Percentiles rank a stretch among this genome's conserved stretches.
Conservation (phyloP, 2,329 filamentous ascomycete species). For the Pseudogymnoascus sp. region DNA sequence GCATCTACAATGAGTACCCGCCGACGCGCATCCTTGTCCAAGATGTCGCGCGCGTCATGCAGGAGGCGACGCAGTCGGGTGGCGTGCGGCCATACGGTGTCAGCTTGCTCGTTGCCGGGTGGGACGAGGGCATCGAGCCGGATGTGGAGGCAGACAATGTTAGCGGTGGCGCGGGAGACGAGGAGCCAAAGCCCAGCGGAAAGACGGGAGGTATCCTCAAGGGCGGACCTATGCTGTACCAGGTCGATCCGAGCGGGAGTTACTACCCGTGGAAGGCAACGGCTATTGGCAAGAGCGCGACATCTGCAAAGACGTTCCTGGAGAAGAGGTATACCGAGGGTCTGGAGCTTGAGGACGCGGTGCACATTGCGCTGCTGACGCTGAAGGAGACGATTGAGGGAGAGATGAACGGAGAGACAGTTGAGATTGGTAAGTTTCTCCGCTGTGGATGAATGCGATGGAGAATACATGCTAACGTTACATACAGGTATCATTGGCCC, state of each 20-base stretch:
- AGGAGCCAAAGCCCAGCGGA: slow-evolving; percentile 64
- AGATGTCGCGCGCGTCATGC: slow-evolving; percentile 95
- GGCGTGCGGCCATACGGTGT: slow-evolving; percentile 97
- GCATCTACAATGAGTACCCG: slow-evolving; percentile 99
- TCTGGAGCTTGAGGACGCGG: slow-evolving; percentile 92
- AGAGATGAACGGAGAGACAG: slow-evolving; percentile 97
- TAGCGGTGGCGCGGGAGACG: slow-evolving; percentile 41
- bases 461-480: slow-evolving; percentile 21
- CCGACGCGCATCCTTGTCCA: slow-evolving; percentile 98
- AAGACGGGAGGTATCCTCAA: slow-evolving; percentile 96
- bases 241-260: slow-evolving; percentile 96
- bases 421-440: slow-evolving; percentile 70
- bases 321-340: slow-evolving; percentile 99
- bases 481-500: slow-evolving; percentile 79
- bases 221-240: slow-evolving; percentile 93
- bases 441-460: not conserved
- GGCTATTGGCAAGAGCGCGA: slow-evolving; percentile 96
- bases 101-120: slow-evolving; percentile 88
- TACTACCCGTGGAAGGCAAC: slow-evolving; percentile 99
- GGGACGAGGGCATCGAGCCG: slow-evolving; percentile 93
- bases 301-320: slow-evolving; percentile 96
- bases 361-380: slow-evolving; percentile 94
- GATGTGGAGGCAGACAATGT: slow-evolving; percentile 58
- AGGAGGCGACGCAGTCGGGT: slow-evolving; percentile 96
- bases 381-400: slow-evolving; percentile 99